Conservation (phyloP, 768 basidiomycete genomes). For the Serendipita vermifera region DNA sequence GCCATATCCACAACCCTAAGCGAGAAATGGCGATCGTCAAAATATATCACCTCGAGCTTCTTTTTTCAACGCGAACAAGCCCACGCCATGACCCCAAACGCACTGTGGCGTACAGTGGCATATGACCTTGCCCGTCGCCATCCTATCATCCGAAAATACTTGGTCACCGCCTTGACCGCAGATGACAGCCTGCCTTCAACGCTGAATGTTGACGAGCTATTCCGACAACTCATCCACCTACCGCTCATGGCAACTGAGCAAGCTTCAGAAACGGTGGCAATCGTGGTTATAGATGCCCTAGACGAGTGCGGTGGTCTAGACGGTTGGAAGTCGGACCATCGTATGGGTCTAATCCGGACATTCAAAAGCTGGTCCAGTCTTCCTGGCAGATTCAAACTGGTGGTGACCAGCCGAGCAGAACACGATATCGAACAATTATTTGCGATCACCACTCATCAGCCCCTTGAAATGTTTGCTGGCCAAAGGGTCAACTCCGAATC, state of each 20-base stretch:
- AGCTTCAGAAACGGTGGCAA: neutral
- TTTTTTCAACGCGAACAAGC: neutral
- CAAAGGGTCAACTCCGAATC: neutral
- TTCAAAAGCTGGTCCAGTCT: neutral
- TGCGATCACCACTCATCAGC: no score
- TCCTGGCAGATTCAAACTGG: neutral
- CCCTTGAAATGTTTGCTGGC: neutral
- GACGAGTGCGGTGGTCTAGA: conserved; percentile 5
- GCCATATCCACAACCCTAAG: neutral
- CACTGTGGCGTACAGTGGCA: conserved; percentile 3
- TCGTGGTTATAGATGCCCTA: neutral
- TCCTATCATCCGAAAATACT: no score
- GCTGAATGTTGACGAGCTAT: no score
- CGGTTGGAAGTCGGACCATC: neutral
- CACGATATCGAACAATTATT: neutral
- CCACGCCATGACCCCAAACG: neutral
- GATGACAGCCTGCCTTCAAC: no score
- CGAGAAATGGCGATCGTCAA: neutral
- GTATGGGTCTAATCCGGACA: neutral
- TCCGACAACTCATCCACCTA: no score
- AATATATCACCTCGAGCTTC: neutral
- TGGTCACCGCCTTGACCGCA: no score
- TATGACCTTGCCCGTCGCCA: conserved; percentile 2
- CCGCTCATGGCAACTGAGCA: neutral
- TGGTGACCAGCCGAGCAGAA: conserved; percentile 6